Percentiles rank a stretch among this genome's conserved stretches.
Evolutionary conservation across 75 land plant genomes (phyloP).

Genomic region (Selaginella tamariscina): DNA sequence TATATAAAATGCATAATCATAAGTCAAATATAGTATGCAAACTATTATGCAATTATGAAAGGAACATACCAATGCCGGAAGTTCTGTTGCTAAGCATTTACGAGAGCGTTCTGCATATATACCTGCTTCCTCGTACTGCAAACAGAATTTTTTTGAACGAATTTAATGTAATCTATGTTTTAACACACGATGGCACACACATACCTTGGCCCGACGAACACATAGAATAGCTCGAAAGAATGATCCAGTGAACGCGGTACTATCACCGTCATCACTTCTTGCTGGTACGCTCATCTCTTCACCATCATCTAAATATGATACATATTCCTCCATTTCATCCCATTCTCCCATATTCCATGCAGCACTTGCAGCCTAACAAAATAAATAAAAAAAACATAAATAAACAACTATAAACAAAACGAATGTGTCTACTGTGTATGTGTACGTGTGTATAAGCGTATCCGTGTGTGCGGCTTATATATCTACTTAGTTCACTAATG

Average conservation of each 20-base stretch:
- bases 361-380: conserved; percentile 91
- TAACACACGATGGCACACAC: too few relatives aligned
- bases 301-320: conserved; percentile 82
- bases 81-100: conserved; percentile 91
- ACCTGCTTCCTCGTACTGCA: conserved; percentile 84
- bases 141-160: too few relatives aligned
- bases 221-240: conserved; percentile 88
- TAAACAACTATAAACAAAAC: neutral
- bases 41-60: neutral
- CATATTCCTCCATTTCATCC: conserved; percentile 98
- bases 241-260: conserved; percentile 71
- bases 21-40: neutral
- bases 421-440: neutral
- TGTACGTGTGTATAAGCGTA: neutral
- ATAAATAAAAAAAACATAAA: conserved; percentile 1
- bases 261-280: conserved; percentile 67
- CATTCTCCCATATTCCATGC: conserved; percentile 99
- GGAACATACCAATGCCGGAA: conserved; percentile 82
- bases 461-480: neutral
- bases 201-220: conserved; percentile 44
- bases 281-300: conserved; percentile 67
- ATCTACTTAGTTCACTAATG: too few relatives aligned
- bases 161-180: too few relatives aligned
- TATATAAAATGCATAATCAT: neutral
- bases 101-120: conserved; percentile 85